Evolutionary conservation across 2,329 filamentous ascomycete genomes (phyloP), one percentile per base, ranked within the genome.

Genomic region (Penicillium sp.): DNA sequence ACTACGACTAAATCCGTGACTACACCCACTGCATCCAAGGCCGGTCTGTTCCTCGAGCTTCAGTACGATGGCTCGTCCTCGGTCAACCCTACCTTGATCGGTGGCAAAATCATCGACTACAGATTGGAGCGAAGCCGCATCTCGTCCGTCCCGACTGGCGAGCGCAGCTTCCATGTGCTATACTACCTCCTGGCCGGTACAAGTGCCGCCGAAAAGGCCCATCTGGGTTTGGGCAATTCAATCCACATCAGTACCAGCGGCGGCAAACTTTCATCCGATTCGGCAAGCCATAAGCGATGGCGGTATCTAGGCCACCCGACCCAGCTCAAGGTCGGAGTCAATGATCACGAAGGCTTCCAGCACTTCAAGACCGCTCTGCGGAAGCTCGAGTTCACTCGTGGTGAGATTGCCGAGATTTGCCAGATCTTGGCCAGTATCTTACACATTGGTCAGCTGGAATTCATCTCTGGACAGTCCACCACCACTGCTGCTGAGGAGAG

Each of bases 1-100:
- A 99, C 95, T 5, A 98, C 95, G 1, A 99, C 95, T 27, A 99
- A 99, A 79, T 96, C 94, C 1, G 88, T 93, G 36, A 98, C 94
- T 1, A 98, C 94, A 0, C 93, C 93, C 1, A 96, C 92, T 2
- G 95, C 95, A 31, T 98, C 94, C 52, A 98, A 98, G 76, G 90
- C 95, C 11, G 95, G 95, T 62, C 84, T 99, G 16, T 96, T 96
- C 73, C 95, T 95, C 74, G 95, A 99, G 76, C 83, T 99, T 43
- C 95, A 99, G 76, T 99, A 99, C 74, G 94, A 99, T 74, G 96
- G 91, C 1, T 87, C 91, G 0, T 89, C 92, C 0, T 89, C 89
- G 0, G 88, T 90, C 27, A 92, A 90, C 70, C 95, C 95, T 1
- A 87, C 92, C 2, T 83, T 99, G 31, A 91, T 99, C 64, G 95